Evolutionary conservation across 225 moss, liverwort and hornwort genomes (phyloP).

Genomic region (Neckera pumila): DNA sequence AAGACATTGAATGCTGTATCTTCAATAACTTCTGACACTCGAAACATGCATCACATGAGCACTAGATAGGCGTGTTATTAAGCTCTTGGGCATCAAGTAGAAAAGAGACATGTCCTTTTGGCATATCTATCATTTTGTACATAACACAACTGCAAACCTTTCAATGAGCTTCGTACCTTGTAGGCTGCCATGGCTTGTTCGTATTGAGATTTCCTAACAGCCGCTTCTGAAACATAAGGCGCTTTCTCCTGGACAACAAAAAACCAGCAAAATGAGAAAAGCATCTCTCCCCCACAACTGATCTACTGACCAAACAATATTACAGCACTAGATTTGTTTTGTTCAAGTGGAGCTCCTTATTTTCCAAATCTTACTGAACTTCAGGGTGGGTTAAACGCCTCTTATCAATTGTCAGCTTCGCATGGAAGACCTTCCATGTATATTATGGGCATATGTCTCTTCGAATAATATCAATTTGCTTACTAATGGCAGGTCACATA

Average conservation of each 20-base stretch:
- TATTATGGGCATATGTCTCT: background rate
- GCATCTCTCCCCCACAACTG: background rate
- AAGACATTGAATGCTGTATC: background rate
- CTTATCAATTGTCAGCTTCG: background rate
- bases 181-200: conserved; percentile 45
- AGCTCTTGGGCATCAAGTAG: background rate
- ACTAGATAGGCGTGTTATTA: background rate
- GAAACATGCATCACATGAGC: background rate
- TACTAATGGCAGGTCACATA: background rate
- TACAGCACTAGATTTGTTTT: background rate
- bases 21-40: background rate
- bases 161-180: conserved; percentile 28
- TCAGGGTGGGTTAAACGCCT: background rate
- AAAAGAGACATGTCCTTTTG: background rate
- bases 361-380: background rate
- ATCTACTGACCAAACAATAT: background rate
- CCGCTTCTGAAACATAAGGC: conserved; percentile 34
- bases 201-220: conserved; percentile 34
- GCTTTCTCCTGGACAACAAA: conserved; percentile 39
- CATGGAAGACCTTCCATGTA: background rate
- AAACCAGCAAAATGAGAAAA: background rate
- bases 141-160: background rate
- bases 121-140: background rate
- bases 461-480: background rate
- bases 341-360: background rate